Base-by-base conservation (phyloP, 2,329 filamentous ascomycete genomes). In the Sordariomycetes sp. region DNA sequence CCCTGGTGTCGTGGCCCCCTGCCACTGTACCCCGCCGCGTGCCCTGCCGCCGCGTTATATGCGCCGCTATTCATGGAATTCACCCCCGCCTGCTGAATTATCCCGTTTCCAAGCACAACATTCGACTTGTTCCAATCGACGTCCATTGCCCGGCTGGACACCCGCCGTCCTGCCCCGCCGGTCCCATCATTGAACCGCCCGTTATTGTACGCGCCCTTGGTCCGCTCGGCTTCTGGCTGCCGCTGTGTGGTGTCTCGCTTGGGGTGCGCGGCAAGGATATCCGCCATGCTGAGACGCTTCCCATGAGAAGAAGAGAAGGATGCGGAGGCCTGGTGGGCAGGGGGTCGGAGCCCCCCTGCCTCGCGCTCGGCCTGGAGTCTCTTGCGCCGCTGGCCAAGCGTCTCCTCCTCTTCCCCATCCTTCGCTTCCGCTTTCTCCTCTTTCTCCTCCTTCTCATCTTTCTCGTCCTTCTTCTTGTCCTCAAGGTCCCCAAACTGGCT, bases 371-470 rank as follows among this genome's bases (percentile, higher is more conserved):
- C 82, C 66, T 90, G 87, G 1, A 94, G 74, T 28, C 89, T 80
- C 32, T 82, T 82, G 0, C 87, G 83, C 12, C 89, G 83, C 67
- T 92, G 87, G 10, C 87, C 89, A 0, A 94, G 75, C 0, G 89
- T 92, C 66, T 94, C 89, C 63, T 90, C 86, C 62, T 85, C 86
- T 60, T 78, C 76, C 22, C 65, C 51, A 8, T 79, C 54, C 74
- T 75, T 10, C 60, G 48, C 53, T 66, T 61, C 89, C 62, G 89
- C 86, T 62, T 85, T 85, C 60, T 77, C 76, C 20, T 66, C 62
- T 58, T 71, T 63, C 50, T 71, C 69, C 12, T 71, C 69, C 1
- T 72, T 70, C 20, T 69, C 15, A 32, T 72, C 69, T 1, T 72
- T 70, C 20, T 75, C 74, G n/a, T n/a, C n/a, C 1, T 72, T 70